Evolutionary conservation across 176 grass and related monocot species (phyloP).

Genomic region (Raddia guianensis): DNA sequence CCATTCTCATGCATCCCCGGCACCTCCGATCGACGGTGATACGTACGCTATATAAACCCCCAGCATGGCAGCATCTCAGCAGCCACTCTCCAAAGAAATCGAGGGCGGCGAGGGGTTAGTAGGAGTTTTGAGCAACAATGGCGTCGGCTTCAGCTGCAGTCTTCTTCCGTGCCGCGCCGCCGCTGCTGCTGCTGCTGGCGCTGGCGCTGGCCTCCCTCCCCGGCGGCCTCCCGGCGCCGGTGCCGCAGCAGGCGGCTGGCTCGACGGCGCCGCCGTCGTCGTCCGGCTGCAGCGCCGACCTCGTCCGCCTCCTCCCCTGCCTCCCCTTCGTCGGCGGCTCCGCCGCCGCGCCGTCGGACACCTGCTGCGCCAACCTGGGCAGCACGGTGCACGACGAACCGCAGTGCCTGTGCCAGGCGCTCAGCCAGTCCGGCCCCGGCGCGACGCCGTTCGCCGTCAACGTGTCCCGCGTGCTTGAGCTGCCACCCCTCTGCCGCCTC

Average conservation of each 20-base stretch:
- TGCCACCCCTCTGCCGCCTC: slow-evolving; percentile 73
- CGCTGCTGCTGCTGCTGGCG: slow-evolving; percentile 19
- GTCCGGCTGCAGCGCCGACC: slow-evolving; percentile 44
- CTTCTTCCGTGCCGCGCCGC: slow-evolving; percentile 22
- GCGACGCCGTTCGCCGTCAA: slow-evolving; percentile 59
- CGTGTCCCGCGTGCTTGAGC: slow-evolving; percentile 49
- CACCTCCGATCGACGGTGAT: background rate
- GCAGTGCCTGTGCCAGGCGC: slow-evolving; percentile 65
- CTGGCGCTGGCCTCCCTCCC: slow-evolving; percentile 20
- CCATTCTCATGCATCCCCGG: slow-evolving; percentile 38
- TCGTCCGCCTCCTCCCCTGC: slow-evolving; percentile 68
- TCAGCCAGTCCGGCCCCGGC: slow-evolving; percentile 54
- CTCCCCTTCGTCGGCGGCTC: slow-evolving; percentile 52
- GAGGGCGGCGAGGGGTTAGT: background rate
- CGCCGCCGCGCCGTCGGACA: slow-evolving; percentile 46
- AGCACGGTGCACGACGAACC: slow-evolving; percentile 70
- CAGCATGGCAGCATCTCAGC: background rate
- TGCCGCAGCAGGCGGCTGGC: background rate
- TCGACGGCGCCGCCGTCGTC: background rate
- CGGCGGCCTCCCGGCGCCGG: background rate
- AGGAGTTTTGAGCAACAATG: slow-evolving; percentile 28
- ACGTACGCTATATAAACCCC: slow-evolving; percentile 33
- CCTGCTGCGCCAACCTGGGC: slow-evolving; percentile 71
- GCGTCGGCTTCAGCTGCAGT: background rate
- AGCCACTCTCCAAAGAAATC: background rate